Base-by-base conservation (phyloP, 306 rosid genomes). In the Erythrophleum fordii region DNA sequence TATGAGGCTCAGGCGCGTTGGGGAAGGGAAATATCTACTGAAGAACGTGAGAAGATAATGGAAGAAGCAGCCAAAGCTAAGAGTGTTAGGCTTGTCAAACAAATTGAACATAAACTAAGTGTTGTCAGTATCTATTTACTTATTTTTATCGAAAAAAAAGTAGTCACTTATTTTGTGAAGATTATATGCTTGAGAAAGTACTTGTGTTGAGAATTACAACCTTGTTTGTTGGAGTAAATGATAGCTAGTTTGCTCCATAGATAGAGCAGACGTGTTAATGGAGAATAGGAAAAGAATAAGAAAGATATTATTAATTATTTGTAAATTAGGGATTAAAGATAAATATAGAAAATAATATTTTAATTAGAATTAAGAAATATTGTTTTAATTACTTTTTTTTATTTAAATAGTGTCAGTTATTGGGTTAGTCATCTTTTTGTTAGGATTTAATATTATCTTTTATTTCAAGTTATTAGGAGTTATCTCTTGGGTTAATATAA, bases 1-100 rank as follows among this genome's bases (percentile, higher is more conserved):
- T 86, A 90, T 34, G 92, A 93, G 88, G 97, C 94, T 77, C 88
- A 87, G 86, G 89, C 90, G 74, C 80, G 88, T n/a, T 92, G 98
- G 94, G 97, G 97, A 87, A 88, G 88, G 80, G 93, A 88, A 51
- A 78, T 93, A 86, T 85, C 97, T 81, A 76, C 87, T 69, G 90
- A 89, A 74, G 99, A 96, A 73, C 90, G 84, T 67, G 85, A 88
- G 87, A 90, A 79, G 87, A 96, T 89, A 91, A 81, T 89, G 80
- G 90, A 96, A 83, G 94, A 93, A 87, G 91, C 88, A 70, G 61
- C 90, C n/a, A 80, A 79, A 84, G 90, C 88, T 34, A 96, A 86
- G 81, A 83, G 53, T 74, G 87, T 84, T 58, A 89, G 88, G 86
- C 88, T 88, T 78, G 81, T 86, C 69, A 93, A 75, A 86, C 84